Evolutionary conservation across 257 asterid species (phyloP).

Genomic region (Fraxinus anomala): DNA sequence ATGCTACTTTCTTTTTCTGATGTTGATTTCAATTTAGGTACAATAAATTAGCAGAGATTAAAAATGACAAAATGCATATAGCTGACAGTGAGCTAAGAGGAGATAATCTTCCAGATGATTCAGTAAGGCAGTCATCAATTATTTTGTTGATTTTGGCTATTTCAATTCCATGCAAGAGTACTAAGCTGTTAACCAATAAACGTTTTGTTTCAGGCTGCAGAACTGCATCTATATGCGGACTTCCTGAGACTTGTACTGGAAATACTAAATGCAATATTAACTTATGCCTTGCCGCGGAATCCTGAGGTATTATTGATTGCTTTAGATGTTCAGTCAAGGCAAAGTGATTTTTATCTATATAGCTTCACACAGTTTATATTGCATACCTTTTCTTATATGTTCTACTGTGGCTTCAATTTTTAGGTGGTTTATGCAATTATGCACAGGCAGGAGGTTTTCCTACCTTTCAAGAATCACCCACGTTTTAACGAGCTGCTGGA

Average conservation of each 20-base stretch:
- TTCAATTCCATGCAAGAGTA: constrained; percentile 15
- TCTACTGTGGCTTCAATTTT: constrained; percentile 32
- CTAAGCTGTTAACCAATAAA: constrained; percentile 15
- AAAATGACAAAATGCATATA: constrained; percentile 67
- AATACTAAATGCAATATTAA: constrained; percentile 75
- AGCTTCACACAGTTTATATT: constrained; percentile 4
- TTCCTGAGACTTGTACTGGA: constrained; percentile 89
- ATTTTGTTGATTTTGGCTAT: constrained; percentile 8
- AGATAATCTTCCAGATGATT: constrained; percentile 72
- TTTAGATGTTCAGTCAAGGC: constrained; percentile 16
- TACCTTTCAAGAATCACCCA: constrained; percentile 91
- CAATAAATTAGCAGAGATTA: constrained; percentile 88
- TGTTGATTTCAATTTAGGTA: constrained; percentile 53
- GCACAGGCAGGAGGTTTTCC: constrained; percentile 95
- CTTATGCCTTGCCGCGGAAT: constrained; percentile 81
- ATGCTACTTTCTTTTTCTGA: constrained; percentile 13
- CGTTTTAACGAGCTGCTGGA: constrained; percentile 88
- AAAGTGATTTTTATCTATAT: constrained; percentile 6
- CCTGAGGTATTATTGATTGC: constrained; percentile 71
- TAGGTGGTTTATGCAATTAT: constrained; percentile 92
- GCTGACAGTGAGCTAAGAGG: constrained; percentile 60
- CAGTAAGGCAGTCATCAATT: constrained; percentile 43
- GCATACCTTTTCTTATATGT: constrained; percentile 6
- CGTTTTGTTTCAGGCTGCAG: constrained; percentile 63
- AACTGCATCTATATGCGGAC: constrained; percentile 80